A percentile compares a stretch with the other conserved stretches of the same genome.
These are phyloP conservation scores for Pyracantha coccinea DNA, from an alignment of 331 rosid genomes.

Conservation along the genomic window DNA sequence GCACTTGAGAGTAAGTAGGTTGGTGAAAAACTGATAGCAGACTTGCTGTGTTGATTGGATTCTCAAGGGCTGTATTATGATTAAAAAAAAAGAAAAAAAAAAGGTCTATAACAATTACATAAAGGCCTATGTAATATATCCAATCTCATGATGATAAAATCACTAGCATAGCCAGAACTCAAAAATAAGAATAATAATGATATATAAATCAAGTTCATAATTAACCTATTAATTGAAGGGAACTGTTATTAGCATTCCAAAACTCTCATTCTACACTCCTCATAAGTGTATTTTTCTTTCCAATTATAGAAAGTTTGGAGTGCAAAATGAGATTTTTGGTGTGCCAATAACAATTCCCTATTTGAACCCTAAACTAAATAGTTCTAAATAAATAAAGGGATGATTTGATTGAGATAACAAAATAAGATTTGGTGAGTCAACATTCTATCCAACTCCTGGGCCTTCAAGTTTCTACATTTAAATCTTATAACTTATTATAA, in stretches of 20 bases:
- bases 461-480: neutral
- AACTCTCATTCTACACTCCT: no score
- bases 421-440: no score
- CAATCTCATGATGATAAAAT: neutral
- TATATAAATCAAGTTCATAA: no score
- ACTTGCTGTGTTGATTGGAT: neutral
- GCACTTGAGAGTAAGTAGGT: neutral
- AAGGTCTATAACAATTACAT: neutral
- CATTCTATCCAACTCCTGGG: no score
- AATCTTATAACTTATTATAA: neutral
- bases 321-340: no score
- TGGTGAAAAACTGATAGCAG: neutral
- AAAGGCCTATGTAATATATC: neutral
- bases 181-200: neutral
- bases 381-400: neutral
- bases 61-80: neutral
- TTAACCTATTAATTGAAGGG: no score
- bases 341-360: neutral
- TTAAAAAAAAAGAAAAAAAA: no score
- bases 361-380: neutral
- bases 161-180: neutral
- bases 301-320: no score
- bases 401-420: no score
- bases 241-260: no score
- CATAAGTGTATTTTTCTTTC: no score